phyloP scores from a whole-genome alignment of 78 protist genomes.

The Bigelowiella natans region DNA sequence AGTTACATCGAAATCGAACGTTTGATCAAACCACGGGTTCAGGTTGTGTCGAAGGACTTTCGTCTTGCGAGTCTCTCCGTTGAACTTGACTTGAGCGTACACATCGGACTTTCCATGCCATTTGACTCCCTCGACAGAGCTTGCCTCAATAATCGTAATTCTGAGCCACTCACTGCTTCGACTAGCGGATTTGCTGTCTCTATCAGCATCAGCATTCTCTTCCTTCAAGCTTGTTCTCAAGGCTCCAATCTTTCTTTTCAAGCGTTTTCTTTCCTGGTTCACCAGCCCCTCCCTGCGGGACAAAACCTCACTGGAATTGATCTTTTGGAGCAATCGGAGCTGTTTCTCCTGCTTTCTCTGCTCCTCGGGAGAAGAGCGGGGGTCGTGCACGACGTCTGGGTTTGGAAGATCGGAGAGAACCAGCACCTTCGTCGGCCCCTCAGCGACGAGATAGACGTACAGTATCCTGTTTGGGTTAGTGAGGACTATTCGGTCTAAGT shows the following conservation, averaged over 20 bases:
- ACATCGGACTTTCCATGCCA: not conserved
- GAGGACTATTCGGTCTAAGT: not conserved
- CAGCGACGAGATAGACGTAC: not conserved
- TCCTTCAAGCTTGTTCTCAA: too few relatives aligned
- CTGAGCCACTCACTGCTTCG: too few relatives aligned
- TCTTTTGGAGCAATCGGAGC: too few relatives aligned
- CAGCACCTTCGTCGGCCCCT: not conserved
- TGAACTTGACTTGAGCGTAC: not conserved
- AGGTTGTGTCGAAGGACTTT: not conserved
- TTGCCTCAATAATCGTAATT: not conserved
- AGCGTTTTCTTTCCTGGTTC: too few relatives aligned
- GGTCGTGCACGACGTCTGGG: not conserved
- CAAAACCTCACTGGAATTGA: too few relatives aligned
- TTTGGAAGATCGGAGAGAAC: not conserved
- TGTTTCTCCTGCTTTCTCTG: not conserved
- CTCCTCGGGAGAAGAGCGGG: not conserved
- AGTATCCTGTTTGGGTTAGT: not conserved
- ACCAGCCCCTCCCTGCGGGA: too few relatives aligned
- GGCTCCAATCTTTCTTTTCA: too few relatives aligned
- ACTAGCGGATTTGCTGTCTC: too few relatives aligned
- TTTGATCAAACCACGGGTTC: not conserved
- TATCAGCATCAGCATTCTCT: too few relatives aligned
- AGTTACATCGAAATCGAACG: not conserved
- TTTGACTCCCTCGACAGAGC: not conserved
- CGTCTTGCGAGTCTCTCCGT: not conserved